Conservation (phyloP, 305 asterid species). For the Caryopteris hybrid region DNA sequence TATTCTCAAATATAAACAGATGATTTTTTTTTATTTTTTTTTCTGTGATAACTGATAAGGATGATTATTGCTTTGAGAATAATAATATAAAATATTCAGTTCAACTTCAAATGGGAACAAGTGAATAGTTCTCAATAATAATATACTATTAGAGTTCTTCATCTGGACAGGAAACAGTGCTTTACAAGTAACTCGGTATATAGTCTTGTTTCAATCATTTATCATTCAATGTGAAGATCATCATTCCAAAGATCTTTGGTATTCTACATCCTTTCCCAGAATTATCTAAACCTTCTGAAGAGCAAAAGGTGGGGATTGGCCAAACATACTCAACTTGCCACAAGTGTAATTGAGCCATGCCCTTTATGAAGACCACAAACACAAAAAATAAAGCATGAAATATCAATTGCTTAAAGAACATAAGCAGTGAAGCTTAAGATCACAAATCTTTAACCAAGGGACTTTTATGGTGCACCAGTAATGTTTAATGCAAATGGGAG, state of each 20-base stretch:
- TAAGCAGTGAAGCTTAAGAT: neutral
- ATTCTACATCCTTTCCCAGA: neutral
- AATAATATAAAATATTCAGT: neutral
- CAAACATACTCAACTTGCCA: neutral
- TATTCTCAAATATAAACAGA: neutral
- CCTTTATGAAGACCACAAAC: neutral
- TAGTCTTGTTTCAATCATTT: neutral
- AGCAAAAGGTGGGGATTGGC: neutral
- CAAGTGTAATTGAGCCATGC: neutral
- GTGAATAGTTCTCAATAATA: neutral
- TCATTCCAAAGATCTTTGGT: neutral
- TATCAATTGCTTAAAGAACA: neutral
- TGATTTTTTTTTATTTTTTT: neutral
- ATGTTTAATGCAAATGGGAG: neutral
- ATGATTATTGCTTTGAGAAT: neutral
- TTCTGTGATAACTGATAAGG: no score
- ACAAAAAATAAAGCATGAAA: neutral
- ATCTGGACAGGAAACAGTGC: neutral
- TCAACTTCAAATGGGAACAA: neutral
- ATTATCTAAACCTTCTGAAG: neutral
- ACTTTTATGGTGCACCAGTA: neutral
- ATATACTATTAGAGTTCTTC: neutral
- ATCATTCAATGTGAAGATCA: neutral
- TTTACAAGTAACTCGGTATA: neutral
- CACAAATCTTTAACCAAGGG: neutral